Base-by-base conservation (phyloP, 2,329 filamentous ascomycete species). In the Aspergillus unguis region DNA sequence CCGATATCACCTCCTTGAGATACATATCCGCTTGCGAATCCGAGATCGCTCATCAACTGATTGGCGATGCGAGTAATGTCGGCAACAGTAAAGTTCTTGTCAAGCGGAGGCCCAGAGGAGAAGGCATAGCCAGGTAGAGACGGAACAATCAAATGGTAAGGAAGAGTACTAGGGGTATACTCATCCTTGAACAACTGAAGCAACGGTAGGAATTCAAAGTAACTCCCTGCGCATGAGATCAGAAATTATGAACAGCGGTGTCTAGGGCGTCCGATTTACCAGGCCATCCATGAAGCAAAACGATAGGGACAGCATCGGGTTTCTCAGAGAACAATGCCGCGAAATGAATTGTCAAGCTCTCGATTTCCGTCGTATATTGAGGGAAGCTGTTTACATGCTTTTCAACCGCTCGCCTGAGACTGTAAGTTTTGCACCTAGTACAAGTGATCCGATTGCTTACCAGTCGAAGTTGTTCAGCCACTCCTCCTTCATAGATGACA, bases 311-410 rank as follows among this genome's bases (percentile, higher is more conserved):
- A 0, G 79, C 79, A 59, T 76, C 70, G 7, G 66, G 44, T 8
- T 71, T 76, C 50, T 71, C 58, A 0, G 77, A 80, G 56, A 80
- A 80, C 0, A 81, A 65, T 3, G 74, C 78, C 2, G 71, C 63
- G 56, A 81, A 80, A 59, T 81, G 78, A 44, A 80, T 65, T 1
- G 65, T 62, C 38, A 75, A 43, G 28, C 76, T 73, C 17, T 72
- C 68, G 43, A 81, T 68, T 1, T 67, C 59, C 0, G 70, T 68
- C 1, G 67, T 78, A 67, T 74, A 82, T 54, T 82, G 78, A 2
- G 78, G 78, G 35, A 78, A 77, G 11, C 67, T 71, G 61, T 82
- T 82, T 60, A 80, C 75, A 25, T 71, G 69, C 40, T 70, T 60
- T 58, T 74, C 67, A 1, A 67, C 64, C 41, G 68, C 59, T 64